Evolutionary conservation across 1,139 yeast species (phyloP).

Genomic region (Pichia kudriavzevii): DNA sequence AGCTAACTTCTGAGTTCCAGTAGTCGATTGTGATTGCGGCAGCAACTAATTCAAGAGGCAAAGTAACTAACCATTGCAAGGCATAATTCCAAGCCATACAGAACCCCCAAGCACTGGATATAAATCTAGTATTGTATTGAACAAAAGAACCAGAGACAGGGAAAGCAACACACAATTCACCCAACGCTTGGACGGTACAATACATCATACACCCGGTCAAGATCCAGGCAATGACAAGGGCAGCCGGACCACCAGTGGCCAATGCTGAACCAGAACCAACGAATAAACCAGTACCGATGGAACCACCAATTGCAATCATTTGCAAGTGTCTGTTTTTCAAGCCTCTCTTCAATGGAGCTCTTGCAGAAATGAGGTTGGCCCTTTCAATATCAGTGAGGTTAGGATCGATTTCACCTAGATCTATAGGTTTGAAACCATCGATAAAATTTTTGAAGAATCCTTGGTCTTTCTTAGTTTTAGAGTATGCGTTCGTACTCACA

Average conservation of each 20-base stretch:
- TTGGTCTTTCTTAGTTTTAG: constrained; percentile 6
- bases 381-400: constrained; percentile 60
- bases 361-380: constrained; percentile 58
- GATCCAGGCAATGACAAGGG: constrained; percentile 49
- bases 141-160: constrained; percentile 72
- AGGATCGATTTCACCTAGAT: constrained; percentile 51
- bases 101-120: constrained; percentile 69
- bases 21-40: constrained; percentile 59
- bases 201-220: constrained; percentile 45
- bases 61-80: constrained; percentile 58
- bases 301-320: constrained; percentile 85
- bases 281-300: constrained; percentile 64
- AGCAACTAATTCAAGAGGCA: constrained; percentile 68
- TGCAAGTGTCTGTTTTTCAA: constrained; percentile 61
- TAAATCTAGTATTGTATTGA: constrained; percentile 55
- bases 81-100: constrained; percentile 69
- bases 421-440: constrained; percentile 27
- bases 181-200: constrained; percentile 61
- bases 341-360: constrained; percentile 60
- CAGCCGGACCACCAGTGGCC: constrained; percentile 62
- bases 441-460: constrained; percentile 20
- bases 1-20: constrained; percentile 51
- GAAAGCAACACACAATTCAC: constrained; percentile 59
- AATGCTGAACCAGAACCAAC: constrained; percentile 62
- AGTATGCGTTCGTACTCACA: constrained; percentile 5